A percentile compares a stretch with the other conserved stretches of the same genome.
These are phyloP conservation scores for Anethum foeniculum DNA, from an alignment of 140 eudicot species.

Conservation along the genomic window DNA sequence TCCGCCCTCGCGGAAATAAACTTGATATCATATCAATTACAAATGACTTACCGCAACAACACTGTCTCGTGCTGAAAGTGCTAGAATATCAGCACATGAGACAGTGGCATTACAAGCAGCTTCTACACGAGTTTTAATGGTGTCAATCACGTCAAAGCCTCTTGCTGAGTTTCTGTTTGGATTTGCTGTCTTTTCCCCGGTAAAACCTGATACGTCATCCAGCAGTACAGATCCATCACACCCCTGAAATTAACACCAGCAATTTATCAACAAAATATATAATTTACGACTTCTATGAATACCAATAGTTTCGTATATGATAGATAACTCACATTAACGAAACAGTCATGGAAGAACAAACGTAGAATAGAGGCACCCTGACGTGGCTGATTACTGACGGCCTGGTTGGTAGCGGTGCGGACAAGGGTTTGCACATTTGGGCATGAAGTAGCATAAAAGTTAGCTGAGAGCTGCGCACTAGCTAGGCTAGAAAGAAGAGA, in stretches of 20 bases:
- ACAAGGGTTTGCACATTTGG: conserved; percentile 27
- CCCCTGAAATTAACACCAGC: neutral
- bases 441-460: conserved; percentile 27
- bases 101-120: conserved; percentile 43
- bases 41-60: conserved; percentile 1
- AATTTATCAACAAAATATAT: neutral
- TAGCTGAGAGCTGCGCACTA: conserved; percentile 35
- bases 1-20: no score
- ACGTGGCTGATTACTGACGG: conserved; percentile 18
- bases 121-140: conserved; percentile 50
- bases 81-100: conserved; percentile 65
- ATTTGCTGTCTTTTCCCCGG: conserved; percentile 52
- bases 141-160: conserved; percentile 59
- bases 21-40: neutral
- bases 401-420: conserved; percentile 16
- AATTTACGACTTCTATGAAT: neutral
- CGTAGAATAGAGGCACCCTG: conserved; percentile 45
- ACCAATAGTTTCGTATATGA: neutral
- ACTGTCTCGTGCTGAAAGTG: conserved; percentile 49
- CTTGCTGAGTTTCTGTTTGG: conserved; percentile 50
- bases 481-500: conserved; percentile 9
- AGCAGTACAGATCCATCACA: conserved; percentile 48
- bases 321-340: conserved; percentile 25
- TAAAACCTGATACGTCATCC: conserved; percentile 43
- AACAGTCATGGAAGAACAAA: conserved; percentile 43